phyloP scores from a whole-genome alignment of 305 asterid genomes.

The Andrographis paniculata region DNA sequence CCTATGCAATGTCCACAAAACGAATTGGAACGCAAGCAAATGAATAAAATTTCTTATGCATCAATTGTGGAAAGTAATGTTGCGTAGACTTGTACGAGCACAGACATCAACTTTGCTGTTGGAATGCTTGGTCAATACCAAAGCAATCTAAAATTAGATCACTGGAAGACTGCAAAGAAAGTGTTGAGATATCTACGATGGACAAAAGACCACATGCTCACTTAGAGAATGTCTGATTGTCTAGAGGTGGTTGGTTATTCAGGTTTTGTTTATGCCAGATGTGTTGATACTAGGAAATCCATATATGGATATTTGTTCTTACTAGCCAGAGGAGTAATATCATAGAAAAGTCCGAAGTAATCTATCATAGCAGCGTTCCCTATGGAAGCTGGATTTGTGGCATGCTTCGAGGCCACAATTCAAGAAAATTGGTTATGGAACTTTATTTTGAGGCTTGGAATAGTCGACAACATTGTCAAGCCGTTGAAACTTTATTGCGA shows the following conservation, averaged over 20 bases:
- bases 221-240: background rate
- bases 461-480: background rate
- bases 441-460: background rate
- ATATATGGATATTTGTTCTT: background rate
- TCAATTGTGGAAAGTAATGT: too few species aligned
- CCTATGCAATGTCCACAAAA: too few species aligned
- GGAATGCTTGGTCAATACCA: too few species aligned
- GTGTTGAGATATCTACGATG: too few species aligned
- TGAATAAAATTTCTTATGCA: too few species aligned
- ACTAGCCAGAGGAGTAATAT: background rate
- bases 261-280: background rate
- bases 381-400: background rate
- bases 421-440: background rate
- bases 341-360: background rate
- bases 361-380: background rate
- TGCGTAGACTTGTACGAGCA: too few species aligned
- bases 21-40: too few species aligned
- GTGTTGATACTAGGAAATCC: background rate
- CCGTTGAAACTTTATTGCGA: background rate
- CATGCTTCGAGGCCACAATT: background rate
- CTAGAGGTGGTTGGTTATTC: constrained; percentile 1
- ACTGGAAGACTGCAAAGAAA: too few species aligned
- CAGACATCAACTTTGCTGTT: too few species aligned
- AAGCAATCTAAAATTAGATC: too few species aligned
- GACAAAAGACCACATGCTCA: too few species aligned